Evolutionary conservation across 2,329 filamentous ascomycete species (phyloP), one percentile per base, ranked within the genome.

Genomic region (Fusarium subtropicale): DNA sequence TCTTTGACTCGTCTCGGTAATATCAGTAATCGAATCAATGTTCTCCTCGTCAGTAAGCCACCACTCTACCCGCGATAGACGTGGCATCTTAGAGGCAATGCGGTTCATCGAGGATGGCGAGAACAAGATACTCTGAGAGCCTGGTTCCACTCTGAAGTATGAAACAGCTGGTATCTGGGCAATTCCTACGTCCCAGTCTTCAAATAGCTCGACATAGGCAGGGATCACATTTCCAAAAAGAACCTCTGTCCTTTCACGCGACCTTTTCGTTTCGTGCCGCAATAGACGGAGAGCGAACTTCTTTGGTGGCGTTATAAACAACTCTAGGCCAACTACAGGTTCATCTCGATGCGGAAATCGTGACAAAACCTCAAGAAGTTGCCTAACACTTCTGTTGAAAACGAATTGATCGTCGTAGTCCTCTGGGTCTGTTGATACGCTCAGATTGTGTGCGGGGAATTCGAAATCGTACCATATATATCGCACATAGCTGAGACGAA

Each of bases 391-490:
- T 36, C 7, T 57, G 15, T 30, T 48, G n/a, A 60, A 57, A 1
- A 60, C 42, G 10, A 42, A 6, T 5, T 57, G 57, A 31, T 60
- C 57, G 8, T 60, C 36, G 12, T 56, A 41, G 26, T 60, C 57
- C 1, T 52, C 48, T 13, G 42, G 34, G 12, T 56, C 42, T 20
- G 58, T 58, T 2, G 58, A 50, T 2, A 50, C 45, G 7, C 33
- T 4, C 10, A 61, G 53, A 26, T 61, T 47, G n/a, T 61, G 58
- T 13, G 44, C 58, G 5, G 58, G 58, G n/a, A 61, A 58, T 24
- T 50, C 54, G 11, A 58, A 61, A 41, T 58, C 30, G 24, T 45
- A 61, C 53, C 58, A 45, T 18, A 61, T 58, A 31, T 61, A 56
- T 6, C 51, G 57, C 3, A 60, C 24, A 18, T 56, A 48, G 36